Evolutionary conservation across 2,329 filamentous ascomycete genomes (phyloP), one percentile per base, ranked within the genome.

Genomic region (Cladosporium sp.): DNA sequence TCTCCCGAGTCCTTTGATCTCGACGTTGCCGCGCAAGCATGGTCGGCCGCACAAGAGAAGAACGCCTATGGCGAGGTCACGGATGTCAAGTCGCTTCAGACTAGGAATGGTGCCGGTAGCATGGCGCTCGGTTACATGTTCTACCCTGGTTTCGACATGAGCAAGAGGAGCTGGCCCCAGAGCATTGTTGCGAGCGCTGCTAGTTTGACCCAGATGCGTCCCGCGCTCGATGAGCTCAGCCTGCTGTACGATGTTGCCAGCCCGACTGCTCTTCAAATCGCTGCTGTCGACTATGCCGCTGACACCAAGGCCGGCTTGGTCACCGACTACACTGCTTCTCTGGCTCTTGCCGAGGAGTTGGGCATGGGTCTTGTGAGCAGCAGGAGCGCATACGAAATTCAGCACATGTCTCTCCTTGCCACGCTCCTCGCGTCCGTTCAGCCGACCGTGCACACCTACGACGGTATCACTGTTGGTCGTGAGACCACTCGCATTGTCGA

Each of bases 91-190:
- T 78, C 89, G 22, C 84, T 97, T 69, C 89, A 99, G 78, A 95
- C 92, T 42, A 84, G 94, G 55, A 84, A 88, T 57, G 94, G 94
- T 59, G 94, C 94, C 54, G 94, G 93, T 57, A 86, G 89, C 63
- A 89, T 97, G 70, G 91, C 94, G 20, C 83, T 99, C 49, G 94
- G 94, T 58, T 99, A 99, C 77, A 90, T 97, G 73, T 99, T 97
- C 81, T 97, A 92, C 60, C 90, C 91, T 69, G 94, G 99, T 76
- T 97, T 96, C 69, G 92, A 97, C 73, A 75, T 96, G 68, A 85
- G 83, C 78, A 97, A 94, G 81, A 86, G 92, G 65, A 86, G 94
- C 71, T 86, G 97, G 58, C 93, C 94, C 2, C 94, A 99, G 80
- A 87, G 90, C 15, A 86, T 99, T 62, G 77, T 99, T 62, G 93